A percentile compares a stretch with the other conserved stretches of the same genome.
phyloP scores from a whole-genome alignment of 2,329 filamentous ascomycete genomes.

The Colletotrichum navitas region DNA sequence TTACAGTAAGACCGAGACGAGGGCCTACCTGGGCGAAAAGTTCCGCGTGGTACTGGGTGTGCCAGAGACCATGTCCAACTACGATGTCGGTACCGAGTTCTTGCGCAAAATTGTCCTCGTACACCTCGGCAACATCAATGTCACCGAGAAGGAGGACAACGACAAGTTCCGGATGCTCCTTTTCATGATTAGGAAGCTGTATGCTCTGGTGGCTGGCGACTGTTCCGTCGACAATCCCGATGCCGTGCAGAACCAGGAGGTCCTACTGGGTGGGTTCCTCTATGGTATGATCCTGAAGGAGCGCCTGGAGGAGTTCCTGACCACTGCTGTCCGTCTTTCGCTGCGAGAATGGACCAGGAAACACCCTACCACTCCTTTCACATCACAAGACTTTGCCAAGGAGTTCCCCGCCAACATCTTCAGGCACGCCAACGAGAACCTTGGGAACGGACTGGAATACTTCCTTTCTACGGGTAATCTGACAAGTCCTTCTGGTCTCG shows the following conservation, averaged over 20 bases:
- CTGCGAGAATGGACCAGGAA: conserved; percentile 70
- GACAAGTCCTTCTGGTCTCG: conserved; percentile 89
- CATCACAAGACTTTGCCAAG: conserved; percentile 79
- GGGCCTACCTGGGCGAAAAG: conserved; percentile 89
- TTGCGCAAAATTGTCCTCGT: conserved; percentile 90
- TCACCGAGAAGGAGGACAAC: conserved; percentile 84
- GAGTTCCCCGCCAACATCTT: conserved; percentile 86
- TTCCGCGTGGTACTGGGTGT: conserved; percentile 91
- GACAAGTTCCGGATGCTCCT: conserved; percentile 96
- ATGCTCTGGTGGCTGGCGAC: conserved; percentile 91
- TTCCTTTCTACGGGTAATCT: conserved; percentile 97
- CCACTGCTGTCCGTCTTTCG: conserved; percentile 62
- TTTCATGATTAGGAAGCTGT: conserved; percentile 97
- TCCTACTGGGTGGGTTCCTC: conserved; percentile 91
- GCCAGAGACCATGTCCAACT: conserved; percentile 84
- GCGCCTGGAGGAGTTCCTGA: conserved; percentile 88
- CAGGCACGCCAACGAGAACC: conserved; percentile 85
- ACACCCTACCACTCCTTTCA: conserved; percentile 76
- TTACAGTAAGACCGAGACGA: conserved; percentile 84
- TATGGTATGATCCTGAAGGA: conserved; percentile 98
- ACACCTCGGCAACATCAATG: conserved; percentile 87
- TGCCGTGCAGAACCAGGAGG: conserved; percentile 95
- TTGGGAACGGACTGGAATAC: conserved; percentile 90
- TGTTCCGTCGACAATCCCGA: conserved; percentile 96
- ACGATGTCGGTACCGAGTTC: conserved; percentile 92